Percentiles rank a stretch among this genome's conserved stretches.
These are phyloP conservation scores for Andrographis paniculata DNA, from an alignment of 305 asterid species.

Conservation along the genomic window DNA sequence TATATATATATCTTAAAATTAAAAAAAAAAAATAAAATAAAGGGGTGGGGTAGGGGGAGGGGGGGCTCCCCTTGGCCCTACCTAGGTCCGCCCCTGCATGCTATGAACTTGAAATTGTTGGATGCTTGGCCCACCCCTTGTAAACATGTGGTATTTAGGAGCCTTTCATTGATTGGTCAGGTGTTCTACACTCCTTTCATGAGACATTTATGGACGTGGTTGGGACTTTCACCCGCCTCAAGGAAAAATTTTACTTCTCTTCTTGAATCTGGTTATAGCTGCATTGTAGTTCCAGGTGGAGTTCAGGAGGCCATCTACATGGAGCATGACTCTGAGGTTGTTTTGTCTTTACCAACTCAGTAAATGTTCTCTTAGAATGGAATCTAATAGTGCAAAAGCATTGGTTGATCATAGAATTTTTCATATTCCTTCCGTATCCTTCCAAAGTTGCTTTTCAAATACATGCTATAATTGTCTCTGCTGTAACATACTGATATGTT, in stretches of 20 bases:
- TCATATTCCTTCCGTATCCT: neutral
- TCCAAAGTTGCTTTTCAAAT: conserved; percentile 8
- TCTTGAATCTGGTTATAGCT: conserved; percentile 74
- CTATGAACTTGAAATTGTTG: no score
- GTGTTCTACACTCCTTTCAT: conserved; percentile 85
- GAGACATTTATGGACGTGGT: conserved; percentile 97
- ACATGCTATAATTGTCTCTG: neutral
- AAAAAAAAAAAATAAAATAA: no score
- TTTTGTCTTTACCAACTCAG: conserved; percentile 10
- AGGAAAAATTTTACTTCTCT: conserved; percentile 59
- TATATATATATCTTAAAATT: no score
- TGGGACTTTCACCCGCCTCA: conserved; percentile 79
- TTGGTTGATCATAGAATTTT: conserved; percentile 5
- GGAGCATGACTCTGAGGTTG: conserved; percentile 90
- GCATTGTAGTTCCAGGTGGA: conserved; percentile 93
- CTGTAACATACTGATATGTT: neutral
- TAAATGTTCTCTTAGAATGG: conserved; percentile 10
- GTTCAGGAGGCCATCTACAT: conserved; percentile 74
- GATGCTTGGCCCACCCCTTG: no score
- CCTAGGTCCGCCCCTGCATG: no score
- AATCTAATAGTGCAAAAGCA: conserved; percentile 2
- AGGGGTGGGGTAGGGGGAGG: no score
- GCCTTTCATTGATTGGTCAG: conserved; percentile 28
- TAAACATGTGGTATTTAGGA: no score
- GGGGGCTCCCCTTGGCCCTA: no score